A percentile compares a stretch with the other conserved stretches of the same genome.
Evolutionary conservation across 2,329 filamentous ascomycete species (phyloP).

Genomic region (Diaporthe sp.): DNA sequence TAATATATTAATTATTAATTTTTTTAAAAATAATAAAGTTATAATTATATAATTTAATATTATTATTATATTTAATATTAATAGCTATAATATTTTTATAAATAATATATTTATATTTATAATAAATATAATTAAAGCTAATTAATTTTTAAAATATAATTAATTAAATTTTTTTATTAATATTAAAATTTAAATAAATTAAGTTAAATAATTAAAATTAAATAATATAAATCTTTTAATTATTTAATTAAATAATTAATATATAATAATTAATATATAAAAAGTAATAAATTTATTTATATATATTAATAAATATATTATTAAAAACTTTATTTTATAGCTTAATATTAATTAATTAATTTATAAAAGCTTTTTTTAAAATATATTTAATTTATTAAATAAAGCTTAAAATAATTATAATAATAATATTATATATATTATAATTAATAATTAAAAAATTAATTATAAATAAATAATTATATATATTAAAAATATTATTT

Average conservation of each 20-base stretch:
- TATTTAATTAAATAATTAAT: not conserved
- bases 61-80: not conserved
- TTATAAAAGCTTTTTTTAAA: not conserved
- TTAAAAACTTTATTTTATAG: not conserved
- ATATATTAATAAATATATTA: not conserved
- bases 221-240: not conserved
- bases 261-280: not conserved
- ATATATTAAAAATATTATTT: not conserved
- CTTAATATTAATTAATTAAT: not conserved
- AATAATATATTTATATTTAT: not conserved
- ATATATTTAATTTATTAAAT: not conserved
- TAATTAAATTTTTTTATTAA: not conserved
- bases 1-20: not conserved
- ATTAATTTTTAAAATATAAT: not conserved
- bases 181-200: not conserved
- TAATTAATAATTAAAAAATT: not conserved
- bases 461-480: not conserved
- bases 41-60: not conserved
- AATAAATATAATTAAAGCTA: not conserved
- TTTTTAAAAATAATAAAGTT: not conserved
- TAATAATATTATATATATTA: not conserved
- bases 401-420: not conserved
- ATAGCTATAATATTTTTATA: not conserved
- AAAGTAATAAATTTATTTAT: not conserved
- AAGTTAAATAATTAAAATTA: not conserved